A percentile compares a stretch with the other conserved stretches of the same genome.
Conservation (phyloP, 176 grass and related monocot genomes). For the Raddia distichophylla region DNA sequence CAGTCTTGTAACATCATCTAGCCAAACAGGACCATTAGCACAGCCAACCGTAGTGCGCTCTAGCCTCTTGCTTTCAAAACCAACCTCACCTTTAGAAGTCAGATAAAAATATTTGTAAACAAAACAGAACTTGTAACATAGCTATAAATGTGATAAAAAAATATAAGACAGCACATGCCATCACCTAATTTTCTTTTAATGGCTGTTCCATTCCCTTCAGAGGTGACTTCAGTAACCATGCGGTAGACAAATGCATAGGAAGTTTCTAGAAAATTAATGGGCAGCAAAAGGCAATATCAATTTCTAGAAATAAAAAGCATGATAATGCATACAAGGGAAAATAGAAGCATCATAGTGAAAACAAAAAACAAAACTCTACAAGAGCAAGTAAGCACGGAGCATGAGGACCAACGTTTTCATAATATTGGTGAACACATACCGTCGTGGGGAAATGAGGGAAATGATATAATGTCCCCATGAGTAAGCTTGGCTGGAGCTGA, state of each 20-base stretch:
- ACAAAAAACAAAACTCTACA: background rate
- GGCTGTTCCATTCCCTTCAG: constrained; percentile 45
- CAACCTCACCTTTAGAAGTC: constrained; percentile 54
- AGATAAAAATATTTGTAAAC: background rate
- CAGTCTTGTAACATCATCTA: constrained; percentile 87
- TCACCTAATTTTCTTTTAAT: constrained; percentile 83
- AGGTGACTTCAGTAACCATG: constrained; percentile 53
- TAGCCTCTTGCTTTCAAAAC: constrained; percentile 77
- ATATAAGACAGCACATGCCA: constrained; percentile 22
- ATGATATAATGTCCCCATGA: constrained; percentile 87
- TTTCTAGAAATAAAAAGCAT: background rate
- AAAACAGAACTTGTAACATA: constrained; percentile 32
- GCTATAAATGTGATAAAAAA: background rate
- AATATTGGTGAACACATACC: constrained; percentile 41
- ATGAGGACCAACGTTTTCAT: background rate
- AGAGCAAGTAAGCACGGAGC: background rate
- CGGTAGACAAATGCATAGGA: constrained; percentile 95
- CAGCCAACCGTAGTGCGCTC: constrained; percentile 94
- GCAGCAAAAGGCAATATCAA: background rate
- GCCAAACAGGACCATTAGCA: constrained; percentile 84
- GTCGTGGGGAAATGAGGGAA: constrained; percentile 56
- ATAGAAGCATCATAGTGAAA: constrained; percentile 5
- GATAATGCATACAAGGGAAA: background rate
- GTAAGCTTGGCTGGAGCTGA: constrained; percentile 64
- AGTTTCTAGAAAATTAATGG: constrained; percentile 52